Evolutionary conservation across 1,284 basidiomycete species (phyloP).

Genomic region (Stereum hirsutum): DNA sequence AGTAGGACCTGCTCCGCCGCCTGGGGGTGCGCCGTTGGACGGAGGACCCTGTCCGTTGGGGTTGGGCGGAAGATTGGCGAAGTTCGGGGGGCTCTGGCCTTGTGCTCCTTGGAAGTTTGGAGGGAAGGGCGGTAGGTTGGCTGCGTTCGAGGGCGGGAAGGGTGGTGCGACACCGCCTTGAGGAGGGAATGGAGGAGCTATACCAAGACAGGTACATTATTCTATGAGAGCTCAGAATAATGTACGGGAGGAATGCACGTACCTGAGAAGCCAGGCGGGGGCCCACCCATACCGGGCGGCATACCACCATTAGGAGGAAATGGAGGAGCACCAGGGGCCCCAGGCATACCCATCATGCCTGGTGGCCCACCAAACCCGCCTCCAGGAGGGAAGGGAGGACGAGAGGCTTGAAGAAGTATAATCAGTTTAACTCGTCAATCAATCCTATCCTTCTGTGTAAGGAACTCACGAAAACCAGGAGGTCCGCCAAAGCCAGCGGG

Average conservation of each 20-base stretch:
- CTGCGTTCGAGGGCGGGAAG: slow-evolving; percentile 43
- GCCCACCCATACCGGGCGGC: slow-evolving; percentile 19
- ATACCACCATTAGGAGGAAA: slow-evolving; percentile 23
- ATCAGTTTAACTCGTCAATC: too few species aligned
- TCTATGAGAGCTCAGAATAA: background rate
- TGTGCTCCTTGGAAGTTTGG: slow-evolving; percentile 7
- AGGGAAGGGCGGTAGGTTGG: slow-evolving; percentile 34
- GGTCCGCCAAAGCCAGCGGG: slow-evolving; percentile 31
- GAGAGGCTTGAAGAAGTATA: slow-evolving; percentile 16
- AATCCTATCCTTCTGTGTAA: too few species aligned
- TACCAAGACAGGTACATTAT: slow-evolving; percentile 2
- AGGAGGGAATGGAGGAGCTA: slow-evolving; percentile 51
- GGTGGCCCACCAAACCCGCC: slow-evolving; percentile 29
- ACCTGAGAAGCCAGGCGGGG: slow-evolving; percentile 12
- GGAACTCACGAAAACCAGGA: slow-evolving; percentile 37
- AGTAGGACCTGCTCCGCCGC: slow-evolving; percentile 17
- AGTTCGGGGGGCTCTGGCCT: slow-evolving; percentile 12
- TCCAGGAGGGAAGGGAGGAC: slow-evolving; percentile 67
- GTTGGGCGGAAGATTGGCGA: slow-evolving; percentile 12
- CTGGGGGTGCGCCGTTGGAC: slow-evolving; percentile 17
- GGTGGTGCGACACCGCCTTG: slow-evolving; percentile 40
- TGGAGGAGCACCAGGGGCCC: slow-evolving; percentile 27
- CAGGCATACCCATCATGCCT: slow-evolving; percentile 48
- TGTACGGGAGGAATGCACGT: background rate
- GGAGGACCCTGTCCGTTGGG: slow-evolving; percentile 20